Evolutionary conservation across 768 basidiomycete species (phyloP).

Genomic region (Tephrocybe sp.): DNA sequence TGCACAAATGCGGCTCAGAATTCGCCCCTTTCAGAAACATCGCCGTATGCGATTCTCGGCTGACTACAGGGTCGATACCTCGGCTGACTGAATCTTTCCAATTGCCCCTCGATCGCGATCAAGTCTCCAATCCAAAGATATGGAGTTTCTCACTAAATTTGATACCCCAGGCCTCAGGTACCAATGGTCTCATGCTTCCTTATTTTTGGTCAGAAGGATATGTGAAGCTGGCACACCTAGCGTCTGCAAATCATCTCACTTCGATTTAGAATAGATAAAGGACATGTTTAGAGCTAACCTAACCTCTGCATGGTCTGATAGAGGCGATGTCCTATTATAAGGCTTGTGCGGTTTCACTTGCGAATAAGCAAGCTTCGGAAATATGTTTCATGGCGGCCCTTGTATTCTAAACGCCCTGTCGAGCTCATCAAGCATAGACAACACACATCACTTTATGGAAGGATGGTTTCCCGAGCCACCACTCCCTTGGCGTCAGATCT

Average conservation of each 20-base stretch:
- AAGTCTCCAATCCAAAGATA: slow-evolving; percentile 16
- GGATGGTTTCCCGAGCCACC: background rate
- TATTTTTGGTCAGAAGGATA: slow-evolving; percentile 5
- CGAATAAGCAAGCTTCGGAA: background rate
- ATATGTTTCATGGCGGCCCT: slow-evolving; percentile 1
- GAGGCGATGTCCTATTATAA: background rate
- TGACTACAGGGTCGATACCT: slow-evolving; percentile 20
- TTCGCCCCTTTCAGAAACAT: slow-evolving; percentile 26
- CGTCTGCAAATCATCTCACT: slow-evolving; percentile 7
- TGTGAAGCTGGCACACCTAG: slow-evolving; percentile 13
- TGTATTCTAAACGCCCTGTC: slow-evolving; percentile 5
- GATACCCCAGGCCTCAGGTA: slow-evolving; percentile 12
- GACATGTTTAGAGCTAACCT: background rate
- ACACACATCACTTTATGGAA: too few species aligned
- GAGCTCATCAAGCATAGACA: background rate
- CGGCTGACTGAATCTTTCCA: slow-evolving; percentile 35
- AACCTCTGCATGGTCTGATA: background rate
- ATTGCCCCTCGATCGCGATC: slow-evolving; percentile 19
- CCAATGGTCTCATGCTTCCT: slow-evolving; percentile 8
- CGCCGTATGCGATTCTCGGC: slow-evolving; percentile 18
- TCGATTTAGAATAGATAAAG: background rate
- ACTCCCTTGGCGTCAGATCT: background rate
- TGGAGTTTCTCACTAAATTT: slow-evolving; percentile 14
- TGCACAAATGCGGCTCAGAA: slow-evolving; percentile 8
- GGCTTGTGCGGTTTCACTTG: background rate